These are phyloP conservation scores for Chenopodium quinoa DNA, from an alignment of 148 eudicot genomes.

Conservation along the genomic window DNA sequence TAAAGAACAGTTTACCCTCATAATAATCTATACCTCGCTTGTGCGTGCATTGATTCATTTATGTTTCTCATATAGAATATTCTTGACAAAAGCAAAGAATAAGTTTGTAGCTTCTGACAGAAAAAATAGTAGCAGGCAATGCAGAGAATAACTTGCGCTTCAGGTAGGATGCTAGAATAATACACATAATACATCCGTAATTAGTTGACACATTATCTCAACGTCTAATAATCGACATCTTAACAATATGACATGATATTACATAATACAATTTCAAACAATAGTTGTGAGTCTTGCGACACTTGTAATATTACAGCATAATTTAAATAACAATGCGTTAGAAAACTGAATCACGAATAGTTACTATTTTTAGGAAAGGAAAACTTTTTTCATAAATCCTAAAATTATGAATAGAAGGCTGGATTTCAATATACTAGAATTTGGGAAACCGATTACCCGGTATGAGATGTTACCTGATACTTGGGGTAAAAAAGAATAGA, in stretches of 20 bases:
- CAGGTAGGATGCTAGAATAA: too few species aligned
- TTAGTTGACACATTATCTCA: neutral
- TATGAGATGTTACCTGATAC: neutral
- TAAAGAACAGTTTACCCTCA: neutral
- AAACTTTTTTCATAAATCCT: too few species aligned
- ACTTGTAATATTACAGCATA: neutral
- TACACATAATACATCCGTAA: too few species aligned
- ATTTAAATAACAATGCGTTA: too few species aligned
- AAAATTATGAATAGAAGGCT: too few species aligned
- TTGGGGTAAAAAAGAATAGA: neutral
- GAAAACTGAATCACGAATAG: too few species aligned
- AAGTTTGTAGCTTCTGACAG: neutral
- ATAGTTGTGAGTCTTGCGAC: too few species aligned
- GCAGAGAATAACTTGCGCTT: too few species aligned
- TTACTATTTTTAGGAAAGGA: neutral
- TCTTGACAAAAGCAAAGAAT: neutral
- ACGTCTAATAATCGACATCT: neutral
- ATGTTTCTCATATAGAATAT: neutral
- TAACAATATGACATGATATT: too few species aligned
- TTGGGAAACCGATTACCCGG: neutral
- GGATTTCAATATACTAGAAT: neutral
- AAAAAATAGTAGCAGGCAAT: too few species aligned
- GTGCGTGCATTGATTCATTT: neutral
- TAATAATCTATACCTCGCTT: constrained; percentile 1
- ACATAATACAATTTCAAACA: too few species aligned